Base-by-base conservation (phyloP, 116 monocot species). In the Papilionanthe hybrid region DNA sequence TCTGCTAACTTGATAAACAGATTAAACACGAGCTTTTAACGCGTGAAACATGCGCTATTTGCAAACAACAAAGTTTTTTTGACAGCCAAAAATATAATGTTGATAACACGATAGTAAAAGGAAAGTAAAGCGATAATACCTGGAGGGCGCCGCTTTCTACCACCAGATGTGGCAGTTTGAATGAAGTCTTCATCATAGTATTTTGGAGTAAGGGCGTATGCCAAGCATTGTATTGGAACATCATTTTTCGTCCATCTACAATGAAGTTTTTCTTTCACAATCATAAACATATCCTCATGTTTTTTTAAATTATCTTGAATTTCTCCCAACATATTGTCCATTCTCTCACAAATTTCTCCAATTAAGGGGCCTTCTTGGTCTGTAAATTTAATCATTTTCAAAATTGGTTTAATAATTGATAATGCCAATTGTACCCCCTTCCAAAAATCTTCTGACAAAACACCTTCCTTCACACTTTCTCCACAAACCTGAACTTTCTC, bases 311-410 rank as follows among this genome's bases (percentile, higher is more conserved):
- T 83, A 68, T 89, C 86, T 84, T 77, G 78, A 28, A 86, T 89
- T 77, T 89, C 86, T 55, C 85, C 89, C 55, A 86, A 43, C 89
- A 89, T 89, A 77, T 89, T 79, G 55, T 89, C 86, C 83, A 89
- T 89, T 77, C 83, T 83, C 28, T 89, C 89, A 86, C 85, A 89
- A 49, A 89, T 76, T 81, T 89, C 89, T 30, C 86, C 89, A 73
- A 89, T 86, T 48, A 89, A 45, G 7, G 89, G 85, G 23, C 88
- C 88, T 66, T 88, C 85, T 78, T 82, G 88, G 56, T 88, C 85
- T 56, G 81, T 78, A 74, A 88, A 88, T 57, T 78, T 84, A 15
- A 88, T 77, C 82, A 82, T 84, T 76, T 78, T 79, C 73, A 85
- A 88, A 53, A 88, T 69, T 47, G 88, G 88, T 63, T 80, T 88